Conservation (phyloP, 768 basidiomycete species). For the Cystobasidium tubakii region DNA sequence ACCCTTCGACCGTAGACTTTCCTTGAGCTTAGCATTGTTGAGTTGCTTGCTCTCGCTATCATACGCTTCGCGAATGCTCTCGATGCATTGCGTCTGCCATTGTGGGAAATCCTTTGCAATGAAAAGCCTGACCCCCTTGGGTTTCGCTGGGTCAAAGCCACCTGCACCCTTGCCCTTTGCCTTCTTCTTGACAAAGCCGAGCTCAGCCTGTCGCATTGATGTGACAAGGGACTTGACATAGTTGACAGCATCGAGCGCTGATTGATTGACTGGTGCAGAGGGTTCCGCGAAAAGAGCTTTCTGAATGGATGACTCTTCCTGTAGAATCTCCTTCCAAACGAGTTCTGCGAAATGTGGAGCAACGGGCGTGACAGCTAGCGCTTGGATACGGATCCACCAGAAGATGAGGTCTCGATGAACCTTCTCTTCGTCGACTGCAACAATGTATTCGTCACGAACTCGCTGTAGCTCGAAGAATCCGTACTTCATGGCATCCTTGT, state of each 20-base stretch:
- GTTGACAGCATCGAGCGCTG: constrained; percentile 63
- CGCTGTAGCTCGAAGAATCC: constrained; percentile 94
- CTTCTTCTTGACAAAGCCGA: constrained; percentile 64
- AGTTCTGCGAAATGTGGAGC: constrained; percentile 92
- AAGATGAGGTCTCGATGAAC: constrained; percentile 85
- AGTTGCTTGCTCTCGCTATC: constrained; percentile 56
- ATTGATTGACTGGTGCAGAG: constrained; percentile 58
- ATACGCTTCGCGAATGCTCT: constrained; percentile 50
- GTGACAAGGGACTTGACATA: constrained; percentile 92
- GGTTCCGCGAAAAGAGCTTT: constrained; percentile 74
- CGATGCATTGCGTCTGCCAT: constrained; percentile 84
- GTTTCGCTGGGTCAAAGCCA: constrained; percentile 67
- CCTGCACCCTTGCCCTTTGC: constrained; percentile 58
- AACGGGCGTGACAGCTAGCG: constrained; percentile 74
- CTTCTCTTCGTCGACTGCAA: constrained; percentile 60
- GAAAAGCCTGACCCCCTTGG: constrained; percentile 80
- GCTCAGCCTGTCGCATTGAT: constrained; percentile 81
- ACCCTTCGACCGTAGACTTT: constrained; percentile 62
- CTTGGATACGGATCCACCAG: constrained; percentile 75
- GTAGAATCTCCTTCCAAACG: constrained; percentile 71
- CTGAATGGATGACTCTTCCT: constrained; percentile 71
- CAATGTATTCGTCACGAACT: constrained; percentile 90
- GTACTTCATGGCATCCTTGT: constrained; percentile 89
- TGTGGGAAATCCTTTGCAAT: constrained; percentile 84
- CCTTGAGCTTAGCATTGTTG: constrained; percentile 73